These are phyloP conservation scores for Blastobotrys robertii DNA, from an alignment of 805 yeast genomes.

Conservation along the genomic window DNA sequence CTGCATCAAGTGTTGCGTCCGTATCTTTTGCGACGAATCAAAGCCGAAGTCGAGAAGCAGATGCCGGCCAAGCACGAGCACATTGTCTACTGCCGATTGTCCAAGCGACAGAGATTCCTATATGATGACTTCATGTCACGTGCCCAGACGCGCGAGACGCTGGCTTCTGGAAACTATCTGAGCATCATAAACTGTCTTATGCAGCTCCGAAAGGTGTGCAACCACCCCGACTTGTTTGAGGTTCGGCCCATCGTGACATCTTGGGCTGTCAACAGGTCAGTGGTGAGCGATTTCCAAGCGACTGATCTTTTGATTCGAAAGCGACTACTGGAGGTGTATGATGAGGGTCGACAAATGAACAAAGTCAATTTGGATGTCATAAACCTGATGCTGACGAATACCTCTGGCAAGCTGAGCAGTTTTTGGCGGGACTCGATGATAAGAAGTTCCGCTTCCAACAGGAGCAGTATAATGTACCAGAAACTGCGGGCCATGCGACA, in stretches of 20 bases:
- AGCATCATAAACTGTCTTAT: conserved; percentile 93
- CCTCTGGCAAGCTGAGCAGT: conserved; percentile 3
- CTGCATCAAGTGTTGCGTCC: conserved; percentile 93
- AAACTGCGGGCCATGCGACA: conserved; percentile 2
- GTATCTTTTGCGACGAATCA: conserved; percentile 78
- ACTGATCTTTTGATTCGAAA: conserved; percentile 34
- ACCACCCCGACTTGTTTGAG: conserved; percentile 93
- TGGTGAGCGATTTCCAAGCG: conserved; percentile 38
- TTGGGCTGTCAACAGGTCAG: conserved; percentile 61
- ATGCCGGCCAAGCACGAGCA: conserved; percentile 99
- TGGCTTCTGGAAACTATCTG: conserved; percentile 88
- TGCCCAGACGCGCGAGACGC: conserved; percentile 88
- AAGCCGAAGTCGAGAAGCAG: conserved; percentile 95
- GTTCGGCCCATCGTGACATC: conserved; percentile 92
- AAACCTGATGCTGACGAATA: conserved; percentile 45
- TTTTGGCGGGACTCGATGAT: conserved; percentile 3
- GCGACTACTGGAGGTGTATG: conserved; percentile 21
- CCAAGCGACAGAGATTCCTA: conserved; percentile 82
- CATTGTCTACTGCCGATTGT: conserved; percentile 79
- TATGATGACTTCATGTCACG: conserved; percentile 97
- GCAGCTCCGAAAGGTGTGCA: conserved; percentile 95
- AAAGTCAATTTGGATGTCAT: conserved; percentile 44
- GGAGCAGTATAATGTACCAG: background rate
- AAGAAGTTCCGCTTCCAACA: no score
- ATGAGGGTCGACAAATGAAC: conserved; percentile 31